These are phyloP conservation scores for Suillus subaureus DNA, from an alignment of 768 basidiomycete genomes.

Conservation along the genomic window DNA sequence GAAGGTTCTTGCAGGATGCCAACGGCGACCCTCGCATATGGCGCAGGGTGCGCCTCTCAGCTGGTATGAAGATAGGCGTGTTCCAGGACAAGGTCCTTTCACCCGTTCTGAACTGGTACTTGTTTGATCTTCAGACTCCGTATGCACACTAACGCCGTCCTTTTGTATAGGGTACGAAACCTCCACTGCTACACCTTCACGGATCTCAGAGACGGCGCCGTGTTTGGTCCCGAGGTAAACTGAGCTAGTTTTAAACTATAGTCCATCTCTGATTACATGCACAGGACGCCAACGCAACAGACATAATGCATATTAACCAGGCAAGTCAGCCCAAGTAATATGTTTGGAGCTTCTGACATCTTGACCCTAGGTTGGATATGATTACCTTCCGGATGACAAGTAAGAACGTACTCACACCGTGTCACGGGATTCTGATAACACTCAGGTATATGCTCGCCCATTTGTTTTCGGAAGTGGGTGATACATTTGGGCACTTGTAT, in stretches of 20 bases:
- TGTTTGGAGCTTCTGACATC: background rate
- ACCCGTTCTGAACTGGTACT: conserved; percentile 37
- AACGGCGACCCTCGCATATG: conserved; percentile 30
- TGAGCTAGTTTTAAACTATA: background rate
- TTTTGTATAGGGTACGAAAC: conserved; percentile 25
- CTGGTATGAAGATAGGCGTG: conserved; percentile 34
- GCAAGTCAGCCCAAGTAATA: conserved; percentile 11
- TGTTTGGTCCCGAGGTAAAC: conserved; percentile 35
- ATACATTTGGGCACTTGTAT: conserved; percentile 34
- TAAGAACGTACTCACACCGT: background rate
- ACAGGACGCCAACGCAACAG: conserved; percentile 23
- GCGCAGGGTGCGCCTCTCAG: conserved; percentile 36
- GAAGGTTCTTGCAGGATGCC: conserved; percentile 9
- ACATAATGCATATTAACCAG: conserved; percentile 25
- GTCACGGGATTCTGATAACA: background rate
- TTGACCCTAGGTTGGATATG: conserved; percentile 29
- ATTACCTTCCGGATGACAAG: conserved; percentile 31
- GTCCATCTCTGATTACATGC: background rate
- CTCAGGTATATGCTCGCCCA: conserved; percentile 30
- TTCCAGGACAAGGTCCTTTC: conserved; percentile 39
- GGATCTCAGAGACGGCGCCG: conserved; percentile 36
- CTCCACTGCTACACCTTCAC: conserved; percentile 36
- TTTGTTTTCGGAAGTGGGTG: conserved; percentile 32
- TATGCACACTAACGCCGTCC: conserved; percentile 5
- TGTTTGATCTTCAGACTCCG: background rate